phyloP scores from a whole-genome alignment of 176 grass and related monocot species.

The Poa pratensis region DNA sequence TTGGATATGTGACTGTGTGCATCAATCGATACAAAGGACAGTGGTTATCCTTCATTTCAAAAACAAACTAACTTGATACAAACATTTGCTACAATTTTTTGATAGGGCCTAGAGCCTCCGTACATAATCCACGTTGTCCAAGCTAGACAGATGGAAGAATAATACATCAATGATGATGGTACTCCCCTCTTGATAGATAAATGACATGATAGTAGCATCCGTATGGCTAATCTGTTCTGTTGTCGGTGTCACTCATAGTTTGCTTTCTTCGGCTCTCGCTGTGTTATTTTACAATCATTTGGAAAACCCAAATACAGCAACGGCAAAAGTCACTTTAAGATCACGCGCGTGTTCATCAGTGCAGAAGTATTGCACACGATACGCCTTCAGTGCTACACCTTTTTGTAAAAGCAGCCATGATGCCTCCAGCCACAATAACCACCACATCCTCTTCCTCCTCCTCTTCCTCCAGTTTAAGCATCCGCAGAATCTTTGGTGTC shows the following conservation, averaged over 20 bases:
- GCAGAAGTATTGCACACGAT: conserved; percentile 9
- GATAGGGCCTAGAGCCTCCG: neutral
- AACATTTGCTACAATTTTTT: neutral
- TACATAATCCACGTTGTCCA: neutral
- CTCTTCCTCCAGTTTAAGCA: conserved; percentile 14
- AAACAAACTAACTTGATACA: neutral
- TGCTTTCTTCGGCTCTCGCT: neutral
- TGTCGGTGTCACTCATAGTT: neutral
- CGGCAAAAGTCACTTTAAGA: neutral
- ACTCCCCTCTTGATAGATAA: too few relatives aligned
- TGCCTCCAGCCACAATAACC: conserved; percentile 15
- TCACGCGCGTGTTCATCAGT: neutral
- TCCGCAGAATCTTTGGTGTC: conserved; percentile 3
- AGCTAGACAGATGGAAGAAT: neutral
- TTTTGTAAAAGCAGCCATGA: neutral
- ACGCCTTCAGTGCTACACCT: neutral
- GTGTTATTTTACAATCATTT: neutral
- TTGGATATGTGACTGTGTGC: too few relatives aligned
- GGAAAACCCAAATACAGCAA: neutral
- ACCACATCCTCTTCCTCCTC: neutral
- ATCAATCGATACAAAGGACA: too few relatives aligned
- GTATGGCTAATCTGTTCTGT: neutral
- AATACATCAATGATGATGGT: too few relatives aligned
- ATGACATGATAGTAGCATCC: too few relatives aligned
- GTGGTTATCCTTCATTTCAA: too few relatives aligned